These are phyloP conservation scores for Blepharisma japonicum DNA, from an alignment of 73 alveolate genomes.

Conservation along the genomic window DNA sequence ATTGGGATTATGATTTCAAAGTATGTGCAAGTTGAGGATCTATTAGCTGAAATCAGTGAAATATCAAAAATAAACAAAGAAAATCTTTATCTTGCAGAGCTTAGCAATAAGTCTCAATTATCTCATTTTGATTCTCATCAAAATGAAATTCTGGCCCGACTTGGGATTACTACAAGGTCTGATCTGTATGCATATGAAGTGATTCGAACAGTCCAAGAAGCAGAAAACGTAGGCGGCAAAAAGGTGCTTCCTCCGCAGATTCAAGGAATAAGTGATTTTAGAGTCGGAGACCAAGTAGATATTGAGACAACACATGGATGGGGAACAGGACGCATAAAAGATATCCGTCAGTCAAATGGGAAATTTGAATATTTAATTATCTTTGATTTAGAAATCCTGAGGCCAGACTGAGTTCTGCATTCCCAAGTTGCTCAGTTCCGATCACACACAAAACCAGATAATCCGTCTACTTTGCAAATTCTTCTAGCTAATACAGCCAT, in stretches of 20 bases:
- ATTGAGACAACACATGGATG: slow-evolving; percentile 14
- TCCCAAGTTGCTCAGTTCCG: neutral
- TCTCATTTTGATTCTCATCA: neutral
- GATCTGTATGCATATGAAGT: slow-evolving; percentile 39
- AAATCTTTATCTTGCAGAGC: neutral
- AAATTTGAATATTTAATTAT: too few relatives aligned
- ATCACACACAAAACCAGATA: neutral
- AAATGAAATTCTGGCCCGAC: neutral
- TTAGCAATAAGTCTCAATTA: neutral
- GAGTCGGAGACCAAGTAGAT: slow-evolving; percentile 39
- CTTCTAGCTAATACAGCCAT: neutral
- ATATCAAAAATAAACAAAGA: neutral
- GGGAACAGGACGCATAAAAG: neutral
- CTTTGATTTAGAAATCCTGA: too few relatives aligned
- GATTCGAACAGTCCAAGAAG: slow-evolving; percentile 30
- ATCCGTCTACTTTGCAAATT: neutral
- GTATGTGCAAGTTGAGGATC: neutral
- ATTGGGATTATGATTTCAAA: neutral
- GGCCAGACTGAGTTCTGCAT: too few relatives aligned
- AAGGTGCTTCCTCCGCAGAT: neutral
- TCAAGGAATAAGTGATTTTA: neutral
- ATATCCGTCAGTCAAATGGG: neutral
- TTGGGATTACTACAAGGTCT: slow-evolving; percentile 16
- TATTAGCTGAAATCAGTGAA: neutral
- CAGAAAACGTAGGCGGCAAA: slow-evolving; percentile 34